phyloP scores from a whole-genome alignment of 495 filamentous ascomycete genomes.

The Bacidia gigantensis region DNA sequence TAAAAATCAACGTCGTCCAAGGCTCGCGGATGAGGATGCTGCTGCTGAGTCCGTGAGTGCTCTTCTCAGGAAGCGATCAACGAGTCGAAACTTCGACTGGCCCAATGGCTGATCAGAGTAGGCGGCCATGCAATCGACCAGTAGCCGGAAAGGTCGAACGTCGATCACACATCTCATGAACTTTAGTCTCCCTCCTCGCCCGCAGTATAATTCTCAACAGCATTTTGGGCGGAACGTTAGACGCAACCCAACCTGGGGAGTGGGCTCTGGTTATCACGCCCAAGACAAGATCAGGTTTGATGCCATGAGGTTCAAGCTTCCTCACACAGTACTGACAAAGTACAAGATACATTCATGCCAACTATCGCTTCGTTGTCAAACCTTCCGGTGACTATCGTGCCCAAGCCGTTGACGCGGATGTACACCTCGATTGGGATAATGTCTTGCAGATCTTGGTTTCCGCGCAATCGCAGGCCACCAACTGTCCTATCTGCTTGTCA shows the following conservation, averaged over 20 bases:
- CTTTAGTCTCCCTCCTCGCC: constrained; percentile 70
- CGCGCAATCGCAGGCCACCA: constrained; percentile 69
- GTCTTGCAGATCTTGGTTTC: constrained; percentile 88
- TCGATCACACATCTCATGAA: constrained; percentile 96
- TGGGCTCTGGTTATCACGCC: constrained; percentile 83
- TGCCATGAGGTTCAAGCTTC: too few relatives aligned
- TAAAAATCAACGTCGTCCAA: constrained; percentile 41
- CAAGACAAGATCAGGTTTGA: constrained; percentile 72
- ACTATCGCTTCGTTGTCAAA: constrained; percentile 91
- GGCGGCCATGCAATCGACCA: constrained; percentile 71
- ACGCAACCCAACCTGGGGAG: constrained; percentile 65
- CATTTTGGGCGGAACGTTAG: constrained; percentile 37
- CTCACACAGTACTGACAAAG: not conserved
- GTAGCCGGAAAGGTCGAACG: constrained; percentile 79
- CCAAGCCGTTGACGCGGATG: constrained; percentile 76
- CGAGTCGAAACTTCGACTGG: not conserved
- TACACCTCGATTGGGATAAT: constrained; percentile 79
- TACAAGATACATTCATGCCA: constrained; percentile 78
- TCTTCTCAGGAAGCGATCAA: not conserved
- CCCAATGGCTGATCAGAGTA: constrained; percentile 23
- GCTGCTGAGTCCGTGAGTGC: constrained; percentile 62
- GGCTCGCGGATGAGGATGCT: constrained; percentile 60
- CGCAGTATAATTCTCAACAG: constrained; percentile 41
- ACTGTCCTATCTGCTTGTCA: constrained; percentile 88
- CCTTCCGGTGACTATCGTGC: constrained; percentile 64